A percentile compares a stretch with the other conserved stretches of the same genome.
Conservation (phyloP, 306 rosid species). For the Rosa chinensis region DNA sequence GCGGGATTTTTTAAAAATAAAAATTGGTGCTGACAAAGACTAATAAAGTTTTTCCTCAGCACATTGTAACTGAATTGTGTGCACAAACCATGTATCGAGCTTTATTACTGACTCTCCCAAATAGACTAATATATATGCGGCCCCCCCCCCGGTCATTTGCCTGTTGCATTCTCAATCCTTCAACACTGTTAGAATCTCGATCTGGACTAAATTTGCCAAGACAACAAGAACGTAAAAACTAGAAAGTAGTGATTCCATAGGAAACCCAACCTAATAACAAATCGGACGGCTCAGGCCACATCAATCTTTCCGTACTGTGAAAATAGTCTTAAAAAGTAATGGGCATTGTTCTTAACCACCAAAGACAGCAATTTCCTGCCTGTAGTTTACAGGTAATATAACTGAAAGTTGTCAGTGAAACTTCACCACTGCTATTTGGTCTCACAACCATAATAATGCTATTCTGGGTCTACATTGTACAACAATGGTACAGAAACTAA, state of each 20-base stretch:
- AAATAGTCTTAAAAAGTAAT: neutral
- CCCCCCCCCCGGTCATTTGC: neutral
- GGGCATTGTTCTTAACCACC: neutral
- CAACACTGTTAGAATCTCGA: neutral
- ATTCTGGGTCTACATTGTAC: conserved; percentile 19
- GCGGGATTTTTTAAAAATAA: too few relatives aligned
- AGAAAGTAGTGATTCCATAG: neutral
- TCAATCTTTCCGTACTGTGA: neutral
- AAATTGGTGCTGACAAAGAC: too few relatives aligned
- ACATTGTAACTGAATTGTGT: neutral
- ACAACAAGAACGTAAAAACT: neutral
- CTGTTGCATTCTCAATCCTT: neutral
- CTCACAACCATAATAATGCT: conserved; percentile 9
- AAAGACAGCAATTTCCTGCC: conserved; percentile 5
- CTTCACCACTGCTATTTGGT: neutral
- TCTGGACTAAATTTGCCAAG: neutral
- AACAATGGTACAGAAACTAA: neutral
- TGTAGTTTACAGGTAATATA: neutral
- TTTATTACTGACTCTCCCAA: neutral
- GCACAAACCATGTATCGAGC: neutral
- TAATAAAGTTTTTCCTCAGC: neutral
- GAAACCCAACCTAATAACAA: neutral
- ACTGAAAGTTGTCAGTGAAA: neutral
- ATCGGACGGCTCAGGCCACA: neutral
- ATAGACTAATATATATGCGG: neutral